Evolutionary conservation across 305 asterid species (phyloP).

Genomic region (Caryopteris hybrid): DNA sequence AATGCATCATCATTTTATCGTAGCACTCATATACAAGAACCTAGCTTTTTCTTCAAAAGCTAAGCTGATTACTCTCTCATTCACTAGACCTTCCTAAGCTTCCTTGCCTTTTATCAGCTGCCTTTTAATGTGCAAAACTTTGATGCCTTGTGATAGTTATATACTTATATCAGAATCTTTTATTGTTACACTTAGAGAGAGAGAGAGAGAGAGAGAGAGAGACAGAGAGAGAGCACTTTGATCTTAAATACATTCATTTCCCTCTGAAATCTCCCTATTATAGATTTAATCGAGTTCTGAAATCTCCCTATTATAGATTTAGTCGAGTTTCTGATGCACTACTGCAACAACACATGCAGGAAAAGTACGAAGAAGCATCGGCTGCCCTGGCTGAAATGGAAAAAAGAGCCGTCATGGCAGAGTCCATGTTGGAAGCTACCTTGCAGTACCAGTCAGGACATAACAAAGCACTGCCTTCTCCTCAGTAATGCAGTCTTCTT

Average conservation of each 20-base stretch:
- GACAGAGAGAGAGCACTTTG: background rate
- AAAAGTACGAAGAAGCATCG: slow-evolving; percentile 71
- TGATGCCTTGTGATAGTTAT: background rate
- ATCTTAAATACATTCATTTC: background rate
- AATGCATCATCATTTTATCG: too few relatives aligned
- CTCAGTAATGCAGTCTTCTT: slow-evolving; percentile 41
- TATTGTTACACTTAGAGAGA: background rate
- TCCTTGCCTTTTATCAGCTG: too few relatives aligned
- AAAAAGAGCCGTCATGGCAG: slow-evolving; percentile 83
- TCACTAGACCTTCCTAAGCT: too few relatives aligned
- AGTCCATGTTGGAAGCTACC: slow-evolving; percentile 93
- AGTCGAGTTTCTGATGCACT: slow-evolving; percentile 6
- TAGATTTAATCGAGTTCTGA: background rate
- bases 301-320: too few relatives aligned
- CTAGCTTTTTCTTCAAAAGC: background rate
- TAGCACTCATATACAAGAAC: too few relatives aligned
- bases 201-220: background rate
- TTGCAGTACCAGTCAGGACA: slow-evolving; percentile 90
- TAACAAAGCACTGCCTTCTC: slow-evolving; percentile 70
- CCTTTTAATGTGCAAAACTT: too few relatives aligned
- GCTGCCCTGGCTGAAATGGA: slow-evolving; percentile 75
- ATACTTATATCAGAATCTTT: too few relatives aligned
- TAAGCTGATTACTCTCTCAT: too few relatives aligned
- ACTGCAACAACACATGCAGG: slow-evolving; percentile 35
- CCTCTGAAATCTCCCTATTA: background rate